Evolutionary conservation across 805 yeast genomes (phyloP), one percentile per base, ranked within the genome.

Genomic region (Wickerhamomyces chaumierensis): DNA sequence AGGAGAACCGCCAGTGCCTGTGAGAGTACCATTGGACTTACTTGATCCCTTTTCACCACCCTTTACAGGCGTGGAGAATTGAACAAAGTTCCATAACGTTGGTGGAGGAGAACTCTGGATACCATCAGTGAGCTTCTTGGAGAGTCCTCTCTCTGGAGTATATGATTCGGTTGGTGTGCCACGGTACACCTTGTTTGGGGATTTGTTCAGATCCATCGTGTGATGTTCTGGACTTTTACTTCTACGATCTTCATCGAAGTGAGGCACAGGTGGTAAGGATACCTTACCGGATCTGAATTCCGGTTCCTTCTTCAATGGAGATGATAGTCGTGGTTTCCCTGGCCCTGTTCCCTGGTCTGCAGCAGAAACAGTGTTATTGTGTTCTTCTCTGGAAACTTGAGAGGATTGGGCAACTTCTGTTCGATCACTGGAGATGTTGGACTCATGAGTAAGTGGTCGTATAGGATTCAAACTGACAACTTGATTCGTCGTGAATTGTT

Each of bases 41-140:
- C 33, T 37, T 34, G 20, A 25, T 9, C 21, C n/a, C 7, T 16
- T 39, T 33, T 47, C 46, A 5, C 50, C 51, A n/a, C 52, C 49
- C 28, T 51, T 54, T 35, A 50, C 40, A 25, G 58, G 58, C 3
- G 78, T 71, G 32, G 74, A 65, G 39, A 88, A 78, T 51, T 87
- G 95, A 52, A 88, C 85, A 61, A 84, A 78, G 55, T 82, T 84
- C 96, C 96, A 85, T 42, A 88, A 73, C 15, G 95, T 96, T 2
- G 97, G 97, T 2, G 95, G 29, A 25, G 29, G 29, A 13, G 29
- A 84, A 23, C 63, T 58, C 38, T 60, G 61, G 31, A 54, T 39
- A 25, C 51, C 50, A 17, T 46, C 47, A 34, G 39, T 48, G 36
- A 34, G 53, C 36, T 40, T 49, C 44, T 46, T 49, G 17, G 44